These are phyloP conservation scores for Tilletia setariae DNA, from an alignment of 1,284 basidiomycete species.

Conservation along the genomic window DNA sequence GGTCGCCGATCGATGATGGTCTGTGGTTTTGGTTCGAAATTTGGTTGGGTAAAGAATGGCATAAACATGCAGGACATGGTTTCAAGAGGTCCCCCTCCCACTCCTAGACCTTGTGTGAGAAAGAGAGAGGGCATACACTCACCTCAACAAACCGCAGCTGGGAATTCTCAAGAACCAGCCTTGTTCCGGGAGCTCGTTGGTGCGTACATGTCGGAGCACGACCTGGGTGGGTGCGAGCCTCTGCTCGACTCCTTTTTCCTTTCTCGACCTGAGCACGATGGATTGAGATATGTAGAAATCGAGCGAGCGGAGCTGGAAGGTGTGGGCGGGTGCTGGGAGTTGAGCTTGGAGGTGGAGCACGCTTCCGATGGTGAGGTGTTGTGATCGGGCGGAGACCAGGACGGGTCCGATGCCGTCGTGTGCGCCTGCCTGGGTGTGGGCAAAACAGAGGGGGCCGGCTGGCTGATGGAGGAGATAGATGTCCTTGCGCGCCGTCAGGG, in stretches of 20 bases:
- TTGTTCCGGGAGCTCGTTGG: background rate
- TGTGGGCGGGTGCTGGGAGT: background rate
- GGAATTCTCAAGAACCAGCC: background rate
- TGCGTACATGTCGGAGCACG: background rate
- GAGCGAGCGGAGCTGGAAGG: background rate
- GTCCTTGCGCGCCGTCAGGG: background rate
- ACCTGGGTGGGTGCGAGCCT: background rate
- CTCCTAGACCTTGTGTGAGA: too few relatives aligned
- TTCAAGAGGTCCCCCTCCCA: too few relatives aligned
- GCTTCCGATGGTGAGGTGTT: background rate
- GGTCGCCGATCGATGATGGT: background rate
- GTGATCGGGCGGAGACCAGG: background rate
- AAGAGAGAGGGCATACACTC: background rate
- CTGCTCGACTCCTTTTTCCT: background rate
- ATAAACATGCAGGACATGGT: too few relatives aligned
- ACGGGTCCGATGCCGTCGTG: slow-evolving; percentile 10
- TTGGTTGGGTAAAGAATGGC: background rate
- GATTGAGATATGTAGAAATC: background rate
- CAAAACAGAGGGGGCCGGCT: background rate
- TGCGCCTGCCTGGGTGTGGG: background rate
- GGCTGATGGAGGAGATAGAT: background rate
- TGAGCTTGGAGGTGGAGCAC: background rate
- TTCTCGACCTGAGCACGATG: background rate
- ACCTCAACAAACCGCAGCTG: background rate
- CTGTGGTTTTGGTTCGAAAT: background rate